These are phyloP conservation scores for Apiotrichum laibachii DNA, from an alignment of 1,284 basidiomycete species.

Conservation along the genomic window DNA sequence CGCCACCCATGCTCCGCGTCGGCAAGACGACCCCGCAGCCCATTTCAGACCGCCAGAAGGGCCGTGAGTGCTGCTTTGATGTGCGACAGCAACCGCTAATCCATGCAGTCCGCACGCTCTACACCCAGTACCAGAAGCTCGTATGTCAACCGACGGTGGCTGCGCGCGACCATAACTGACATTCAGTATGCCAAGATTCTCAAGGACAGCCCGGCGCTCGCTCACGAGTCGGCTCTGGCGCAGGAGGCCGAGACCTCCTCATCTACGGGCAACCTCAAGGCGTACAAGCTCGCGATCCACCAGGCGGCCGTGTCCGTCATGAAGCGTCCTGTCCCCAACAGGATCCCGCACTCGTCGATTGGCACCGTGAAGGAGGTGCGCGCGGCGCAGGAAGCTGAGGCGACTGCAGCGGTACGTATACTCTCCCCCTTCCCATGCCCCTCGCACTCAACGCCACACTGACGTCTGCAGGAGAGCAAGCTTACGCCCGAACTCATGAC, in stretches of 20 bases:
- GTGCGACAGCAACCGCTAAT: not conserved
- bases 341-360: constrained; percentile 66
- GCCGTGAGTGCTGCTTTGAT: constrained; percentile 22
- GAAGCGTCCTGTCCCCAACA: constrained; percentile 64
- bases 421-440: not conserved
- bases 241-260: constrained; percentile 44
- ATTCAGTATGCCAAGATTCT: constrained; percentile 37
- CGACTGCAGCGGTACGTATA: constrained; percentile 54
- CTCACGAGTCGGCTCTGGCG: constrained; percentile 33
- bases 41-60: constrained; percentile 41
- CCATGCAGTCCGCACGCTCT: constrained; percentile 34
- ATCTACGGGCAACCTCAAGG: constrained; percentile 33
- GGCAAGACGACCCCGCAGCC: constrained; percentile 32
- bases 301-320: constrained; percentile 47
- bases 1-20: constrained; percentile 26
- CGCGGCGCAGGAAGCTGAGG: constrained; percentile 60
- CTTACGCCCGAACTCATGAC: constrained; percentile 59
- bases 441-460: not conserved
- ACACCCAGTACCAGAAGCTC: constrained; percentile 41
- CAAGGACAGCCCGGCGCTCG: constrained; percentile 31
- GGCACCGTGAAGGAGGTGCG: constrained; percentile 72
- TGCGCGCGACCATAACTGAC: not conserved
- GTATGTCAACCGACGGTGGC: constrained; percentile 18
- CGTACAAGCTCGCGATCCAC: constrained; percentile 48
- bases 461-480: constrained; percentile 45